A percentile compares a stretch with the other conserved stretches of the same genome.
phyloP scores from a whole-genome alignment of 1,284 basidiomycete genomes.

The Pseudozyma sp. region DNA sequence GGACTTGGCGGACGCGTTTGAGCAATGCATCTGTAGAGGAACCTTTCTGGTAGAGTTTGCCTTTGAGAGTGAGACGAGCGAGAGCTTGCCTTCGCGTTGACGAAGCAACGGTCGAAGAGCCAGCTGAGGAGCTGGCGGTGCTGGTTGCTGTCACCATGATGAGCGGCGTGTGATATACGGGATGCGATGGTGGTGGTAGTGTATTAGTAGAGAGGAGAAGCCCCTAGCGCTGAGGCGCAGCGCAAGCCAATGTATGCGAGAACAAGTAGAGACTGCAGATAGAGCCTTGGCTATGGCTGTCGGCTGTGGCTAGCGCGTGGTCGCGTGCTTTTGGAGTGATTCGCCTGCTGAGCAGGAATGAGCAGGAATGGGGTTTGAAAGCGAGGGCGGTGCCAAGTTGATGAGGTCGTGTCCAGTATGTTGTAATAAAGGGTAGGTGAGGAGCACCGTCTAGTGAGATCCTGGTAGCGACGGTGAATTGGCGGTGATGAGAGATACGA shows the following conservation, averaged over 20 bases:
- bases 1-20: conserved; percentile 50
- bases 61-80: conserved; percentile 50
- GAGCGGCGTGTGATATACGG: background rate
- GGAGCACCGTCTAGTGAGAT: background rate
- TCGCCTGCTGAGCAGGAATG: too few species aligned
- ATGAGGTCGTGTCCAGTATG: background rate
- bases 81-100: conserved; percentile 36
- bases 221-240: background rate
- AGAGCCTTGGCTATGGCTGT: too few species aligned
- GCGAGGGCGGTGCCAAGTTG: too few species aligned
- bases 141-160: conserved; percentile 32
- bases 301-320: too few species aligned
- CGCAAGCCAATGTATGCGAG: too few species aligned
- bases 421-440: background rate
- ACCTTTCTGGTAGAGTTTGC: conserved; percentile 54
- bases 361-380: background rate
- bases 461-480: too few species aligned
- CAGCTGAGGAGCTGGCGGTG: conserved; percentile 22
- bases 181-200: background rate
- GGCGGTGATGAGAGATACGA: too few species aligned
- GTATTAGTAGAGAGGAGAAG: background rate
- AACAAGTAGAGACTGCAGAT: too few species aligned
- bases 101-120: conserved; percentile 13
- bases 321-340: too few species aligned
- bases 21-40: conserved; percentile 55